Evolutionary conservation across 441 rosid genomes (phyloP).

Genomic region (Aquilaria agallochum): DNA sequence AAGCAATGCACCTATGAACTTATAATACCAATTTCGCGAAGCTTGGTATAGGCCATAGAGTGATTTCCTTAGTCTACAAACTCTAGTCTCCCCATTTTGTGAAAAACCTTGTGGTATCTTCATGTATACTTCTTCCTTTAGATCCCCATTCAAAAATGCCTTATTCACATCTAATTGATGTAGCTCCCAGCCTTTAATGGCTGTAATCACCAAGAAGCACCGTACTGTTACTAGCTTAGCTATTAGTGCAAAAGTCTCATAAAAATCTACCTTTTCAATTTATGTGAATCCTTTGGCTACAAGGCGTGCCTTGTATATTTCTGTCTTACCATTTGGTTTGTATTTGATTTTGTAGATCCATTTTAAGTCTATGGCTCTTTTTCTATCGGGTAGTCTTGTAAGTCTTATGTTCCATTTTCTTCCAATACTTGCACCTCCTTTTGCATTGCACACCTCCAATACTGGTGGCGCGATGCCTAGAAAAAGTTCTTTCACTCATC

Average conservation of each 20-base stretch:
- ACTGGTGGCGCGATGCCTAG: not conserved
- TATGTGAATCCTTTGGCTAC: constrained; percentile 1
- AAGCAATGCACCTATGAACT: not conserved
- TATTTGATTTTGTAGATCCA: not conserved
- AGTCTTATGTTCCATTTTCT: not conserved
- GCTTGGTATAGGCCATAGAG: not conserved
- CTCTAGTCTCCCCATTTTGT: not conserved
- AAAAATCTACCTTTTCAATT: not conserved
- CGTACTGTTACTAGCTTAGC: not conserved
- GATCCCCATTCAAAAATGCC: too few relatives aligned
- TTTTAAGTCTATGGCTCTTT: not conserved
- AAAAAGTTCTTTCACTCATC: not conserved
- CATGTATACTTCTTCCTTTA: not conserved
- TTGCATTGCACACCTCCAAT: not conserved
- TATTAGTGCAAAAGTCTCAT: not conserved
- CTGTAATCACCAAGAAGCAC: not conserved
- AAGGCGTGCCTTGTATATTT: not conserved
- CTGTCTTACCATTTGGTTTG: not conserved
- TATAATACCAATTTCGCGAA: not conserved
- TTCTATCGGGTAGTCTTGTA: not conserved
- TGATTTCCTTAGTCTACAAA: not conserved
- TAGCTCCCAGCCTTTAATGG: not conserved
- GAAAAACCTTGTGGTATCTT: not conserved
- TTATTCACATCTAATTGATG: not conserved
- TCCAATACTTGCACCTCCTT: not conserved